phyloP scores from a whole-genome alignment of 805 yeast species.

The Ogataea polymorpha region DNA sequence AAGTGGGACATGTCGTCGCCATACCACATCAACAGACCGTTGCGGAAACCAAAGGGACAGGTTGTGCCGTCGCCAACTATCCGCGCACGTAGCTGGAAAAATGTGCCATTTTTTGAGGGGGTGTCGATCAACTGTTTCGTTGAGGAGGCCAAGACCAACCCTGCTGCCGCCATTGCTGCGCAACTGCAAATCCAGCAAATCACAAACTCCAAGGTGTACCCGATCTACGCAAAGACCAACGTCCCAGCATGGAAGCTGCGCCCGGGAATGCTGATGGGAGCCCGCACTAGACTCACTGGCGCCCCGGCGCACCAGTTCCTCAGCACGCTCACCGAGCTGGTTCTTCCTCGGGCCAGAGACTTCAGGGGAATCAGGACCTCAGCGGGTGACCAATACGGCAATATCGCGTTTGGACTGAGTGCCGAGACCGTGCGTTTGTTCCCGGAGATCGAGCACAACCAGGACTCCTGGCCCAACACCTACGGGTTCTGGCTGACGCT shows the following conservation, averaged over 20 bases:
- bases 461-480: slow-evolving; percentile 83
- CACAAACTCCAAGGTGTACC: slow-evolving; percentile 82
- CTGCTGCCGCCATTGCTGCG: slow-evolving; percentile 73
- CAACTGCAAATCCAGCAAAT: slow-evolving; percentile 83
- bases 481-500: slow-evolving; percentile 84
- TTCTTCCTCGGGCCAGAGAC: slow-evolving; percentile 87
- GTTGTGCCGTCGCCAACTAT: slow-evolving; percentile 72
- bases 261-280: slow-evolving; percentile 89
- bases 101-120: slow-evolving; percentile 69
- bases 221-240: slow-evolving; percentile 71
- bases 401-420: slow-evolving; percentile 78
- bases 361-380: slow-evolving; percentile 73
- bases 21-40: slow-evolving; percentile 80
- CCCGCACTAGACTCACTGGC: slow-evolving; percentile 73
- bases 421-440: slow-evolving; percentile 75
- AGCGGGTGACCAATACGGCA: slow-evolving; percentile 84
- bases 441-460: slow-evolving; percentile 91
- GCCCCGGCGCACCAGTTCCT: slow-evolving; percentile 82
- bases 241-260: slow-evolving; percentile 85
- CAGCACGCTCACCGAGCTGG: slow-evolving; percentile 83
- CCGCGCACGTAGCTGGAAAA: slow-evolving; percentile 59
- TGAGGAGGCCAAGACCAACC: slow-evolving; percentile 64
- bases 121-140: slow-evolving; percentile 76
- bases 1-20: slow-evolving; percentile 88
- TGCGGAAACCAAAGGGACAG: slow-evolving; percentile 72